Conservation (phyloP, 1,284 basidiomycete genomes). For the Apiotrichum brassicae region DNA sequence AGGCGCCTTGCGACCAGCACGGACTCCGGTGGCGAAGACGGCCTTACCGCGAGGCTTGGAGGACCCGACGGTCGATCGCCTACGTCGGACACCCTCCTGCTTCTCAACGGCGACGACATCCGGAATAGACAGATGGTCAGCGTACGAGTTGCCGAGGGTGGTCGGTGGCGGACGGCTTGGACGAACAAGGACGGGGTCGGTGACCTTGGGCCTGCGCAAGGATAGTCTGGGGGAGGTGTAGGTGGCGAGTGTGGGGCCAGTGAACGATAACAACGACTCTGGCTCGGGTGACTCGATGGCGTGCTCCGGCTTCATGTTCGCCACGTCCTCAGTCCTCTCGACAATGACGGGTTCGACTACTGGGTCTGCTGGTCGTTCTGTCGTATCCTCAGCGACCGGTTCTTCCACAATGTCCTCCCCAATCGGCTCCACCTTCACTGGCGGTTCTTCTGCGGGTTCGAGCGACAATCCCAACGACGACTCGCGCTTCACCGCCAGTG, state of each 20-base stretch:
- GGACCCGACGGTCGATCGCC: constrained; percentile 11
- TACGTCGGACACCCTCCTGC: constrained; percentile 7
- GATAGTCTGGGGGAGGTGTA: constrained; percentile 3
- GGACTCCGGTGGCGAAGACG: constrained; percentile 16
- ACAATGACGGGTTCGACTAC: neutral
- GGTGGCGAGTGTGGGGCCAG: constrained; percentile 9
- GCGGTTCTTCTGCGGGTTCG: constrained; percentile 1
- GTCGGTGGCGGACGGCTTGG: constrained; percentile 15
- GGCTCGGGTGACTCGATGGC: neutral
- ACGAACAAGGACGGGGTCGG: constrained; percentile 10
- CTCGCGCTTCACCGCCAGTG: constrained; percentile 2
- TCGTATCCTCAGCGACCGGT: neutral
- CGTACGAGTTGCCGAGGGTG: constrained; percentile 18
- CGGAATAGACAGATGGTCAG: constrained; percentile 3
- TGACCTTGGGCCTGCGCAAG: neutral
- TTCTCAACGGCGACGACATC: constrained; percentile 15
- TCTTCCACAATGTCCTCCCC: neutral
- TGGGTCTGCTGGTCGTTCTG: neutral
- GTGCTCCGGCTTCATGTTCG: neutral
- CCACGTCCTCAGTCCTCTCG: neutral
- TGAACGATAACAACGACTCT: constrained; percentile 9
- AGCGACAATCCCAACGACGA: constrained; percentile 15
- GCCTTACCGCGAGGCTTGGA: constrained; percentile 18
- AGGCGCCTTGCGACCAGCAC: constrained; percentile 5
- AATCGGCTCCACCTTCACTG: neutral